Base-by-base conservation (phyloP, 306 rosid genomes). In the Rosa lucieae region DNA sequence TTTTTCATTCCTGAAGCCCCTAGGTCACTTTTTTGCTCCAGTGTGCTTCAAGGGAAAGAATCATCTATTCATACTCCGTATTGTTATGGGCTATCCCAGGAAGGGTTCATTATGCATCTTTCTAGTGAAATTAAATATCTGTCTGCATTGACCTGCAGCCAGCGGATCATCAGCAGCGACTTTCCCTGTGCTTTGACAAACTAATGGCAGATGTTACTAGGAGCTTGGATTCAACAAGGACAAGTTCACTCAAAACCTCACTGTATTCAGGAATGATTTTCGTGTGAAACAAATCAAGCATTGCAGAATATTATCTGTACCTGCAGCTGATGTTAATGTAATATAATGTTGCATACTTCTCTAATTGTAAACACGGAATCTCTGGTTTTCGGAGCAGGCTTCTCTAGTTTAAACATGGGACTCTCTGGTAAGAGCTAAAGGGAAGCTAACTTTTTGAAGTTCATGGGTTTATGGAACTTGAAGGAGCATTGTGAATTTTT, bases 171-270 rank as follows among this genome's bases (percentile, higher is more conserved):
- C 89, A 88, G 67, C 82, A 87, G 40, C 88, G 88, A 63, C 89
- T 88, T 32, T 86, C 84, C 62, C 74, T 80, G 82, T 88, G 89
- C 70, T 88, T 88, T 61, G 92, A 86, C 82, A 88, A 86, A 76
- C 85, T 88, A 65, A 88, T 88, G 92, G 73, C 83, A 13, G 89
- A 88, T 77, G 92, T 88, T 18, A 88, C 92, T 53, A 85, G 92
- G 78, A 86, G 88, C 82, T 84, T 88, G 86, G 92, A 88, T 78
- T 86, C 92, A 39, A 86, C 85, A 74, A 84, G 74, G 92, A 88
- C 83, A 88, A 88, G 78, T 88, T 88, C 78, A 85, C 92, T 46
- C 92, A 88, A 82, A 86, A 88, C 78, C 76, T 88, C 73, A 86
- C 92, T 14, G 69, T 71, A 74, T 88, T 86, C 83, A 84, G 92